These are phyloP conservation scores for Asterionellopsis glacialis DNA, from an alignment of 108 stramenopile genomes.

Conservation along the genomic window DNA sequence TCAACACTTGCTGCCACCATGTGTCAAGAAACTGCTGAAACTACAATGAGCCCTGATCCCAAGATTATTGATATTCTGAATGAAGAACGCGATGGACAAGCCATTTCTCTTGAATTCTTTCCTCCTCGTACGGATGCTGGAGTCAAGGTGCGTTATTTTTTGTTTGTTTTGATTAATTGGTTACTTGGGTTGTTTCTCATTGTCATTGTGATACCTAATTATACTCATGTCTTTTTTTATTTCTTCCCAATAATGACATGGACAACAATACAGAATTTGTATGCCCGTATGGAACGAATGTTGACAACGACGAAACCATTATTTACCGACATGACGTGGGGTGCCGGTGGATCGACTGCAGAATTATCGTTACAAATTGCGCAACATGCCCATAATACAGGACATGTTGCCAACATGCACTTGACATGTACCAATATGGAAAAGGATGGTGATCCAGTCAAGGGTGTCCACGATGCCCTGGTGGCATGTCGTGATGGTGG, in stretches of 20 bases:
- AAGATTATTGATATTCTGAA: slow-evolving; percentile 84
- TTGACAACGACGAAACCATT: slow-evolving; percentile 74
- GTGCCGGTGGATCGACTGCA: slow-evolving; percentile 98
- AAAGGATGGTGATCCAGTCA: slow-evolving; percentile 27
- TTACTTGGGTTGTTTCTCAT: neutral
- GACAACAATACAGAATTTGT: slow-evolving; percentile 74
- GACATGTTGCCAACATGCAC: slow-evolving; percentile 98
- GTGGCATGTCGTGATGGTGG: slow-evolving; percentile 71
- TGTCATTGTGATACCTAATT: neutral
- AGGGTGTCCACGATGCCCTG: slow-evolving; percentile 86
- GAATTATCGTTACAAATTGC: slow-evolving; percentile 93
- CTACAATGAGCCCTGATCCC: slow-evolving; percentile 34
- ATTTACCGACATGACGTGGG: slow-evolving; percentile 99
- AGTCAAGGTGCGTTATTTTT: slow-evolving; percentile 53
- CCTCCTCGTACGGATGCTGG: slow-evolving; percentile 96
- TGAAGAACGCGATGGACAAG: slow-evolving; percentile 33
- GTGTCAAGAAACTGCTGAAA: too few relatives aligned
- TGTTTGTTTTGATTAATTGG: neutral
- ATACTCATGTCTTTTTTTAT: neutral
- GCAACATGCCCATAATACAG: slow-evolving; percentile 69
- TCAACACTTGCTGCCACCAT: too few relatives aligned
- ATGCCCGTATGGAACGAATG: slow-evolving; percentile 93
- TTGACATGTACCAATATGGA: slow-evolving; percentile 99
- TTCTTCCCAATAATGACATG: too few relatives aligned
- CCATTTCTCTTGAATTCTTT: slow-evolving; percentile 96